Base-by-base conservation (phyloP, 2,329 filamentous ascomycete species). In the Aulographum hederae region DNA sequence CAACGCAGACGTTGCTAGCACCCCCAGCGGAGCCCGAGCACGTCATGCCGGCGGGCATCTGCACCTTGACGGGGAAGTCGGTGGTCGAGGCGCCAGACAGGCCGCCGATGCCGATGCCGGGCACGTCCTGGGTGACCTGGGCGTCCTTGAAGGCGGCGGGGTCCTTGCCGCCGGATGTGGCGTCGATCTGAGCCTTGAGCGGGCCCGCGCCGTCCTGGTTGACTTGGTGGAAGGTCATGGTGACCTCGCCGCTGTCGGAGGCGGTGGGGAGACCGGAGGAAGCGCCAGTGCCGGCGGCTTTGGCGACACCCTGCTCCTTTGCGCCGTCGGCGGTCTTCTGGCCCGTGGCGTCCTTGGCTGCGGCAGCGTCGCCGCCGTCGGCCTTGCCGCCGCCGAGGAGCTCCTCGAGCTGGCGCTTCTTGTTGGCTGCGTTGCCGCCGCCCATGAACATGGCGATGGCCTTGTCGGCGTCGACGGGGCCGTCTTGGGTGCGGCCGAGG, bases 171-270 rank as follows among this genome's bases (percentile, higher is more conserved):
- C 69, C 71, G 2, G 70, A 76, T 17, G 70, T 73, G 26, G 58
- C 52, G 43, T 78, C 73, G 30, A 78, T 57, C 27, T 58, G 56
- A 6, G 72, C 72, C 18, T 57, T 63, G 30, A 78, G 53, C 2
- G 71, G 71, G 2, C 73, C 73, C 0, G 72, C 73, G 15, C 73
- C 73, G 42, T 78, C 73, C 50, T 77, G 72, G 62, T 78, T 78
- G 56, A 78, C 67, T 41, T 78, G 68, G 49, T 73, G 70, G 56
- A 68, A 77, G 37, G 64, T 70, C 63, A 78, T 64, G 35, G 59
- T 63, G 47, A 78, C 56, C 18, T 61, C 61, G 38, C 73, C 73
- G 34, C 70, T 61, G 36, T 74, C 67, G 14, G 58, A 53, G 35
- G 60, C 63, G 4, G 73, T 78, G 6, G 73, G 73, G 13, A 78